Base-by-base conservation (phyloP, 140 eudicot genomes). In the Senecio squalidus region DNA sequence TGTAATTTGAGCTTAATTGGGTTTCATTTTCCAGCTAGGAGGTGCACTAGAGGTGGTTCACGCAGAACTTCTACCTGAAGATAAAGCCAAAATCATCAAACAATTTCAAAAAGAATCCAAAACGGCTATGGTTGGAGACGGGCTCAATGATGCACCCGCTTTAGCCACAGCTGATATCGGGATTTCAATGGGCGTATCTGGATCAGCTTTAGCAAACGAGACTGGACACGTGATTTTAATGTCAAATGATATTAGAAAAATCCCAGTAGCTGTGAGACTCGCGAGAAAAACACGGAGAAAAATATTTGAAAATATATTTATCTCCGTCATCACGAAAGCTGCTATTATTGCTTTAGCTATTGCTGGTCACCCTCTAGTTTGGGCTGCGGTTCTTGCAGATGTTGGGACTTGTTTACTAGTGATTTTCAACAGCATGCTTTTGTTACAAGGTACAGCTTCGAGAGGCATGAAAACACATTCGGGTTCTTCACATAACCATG, bases 311-410 rank as follows among this genome's bases (percentile, higher is more conserved):
- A 92, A 92, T 45, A 67, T 92, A 52, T 56, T 80, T 29, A 27
- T 92, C 2, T 51, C 99, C 1, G 10, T 92, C 34, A 10, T 77
- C 22, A 82, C 93, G 1, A 92, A 92, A 63, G 89, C 78, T 40
- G 89, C 74, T 6, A 77, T 92, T 26, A 30, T 92, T 3, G 93
- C 75, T 3, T 67, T 82, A 64, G 99, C 96, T 55, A 58, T 92
- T 3, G 86, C 83, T 0, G 96, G 99, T 15, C 89, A 92, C 64
- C 99, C 99, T 0, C 80, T 92, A 0, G 93, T 92, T 20, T 92
- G 99, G 99, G 89, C 94, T n/a, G 99, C 99, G 0, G 99, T 92
- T 60, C 86, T 92, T 5, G 86, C 83, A 0, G 96, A 92, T 47
- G 93, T 82, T 0, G 92, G 88, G 43, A 87, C 99, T 9, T 92